Evolutionary conservation across 108 stramenopile genomes (phyloP).

Genomic region (Discostella stelligeroides): DNA sequence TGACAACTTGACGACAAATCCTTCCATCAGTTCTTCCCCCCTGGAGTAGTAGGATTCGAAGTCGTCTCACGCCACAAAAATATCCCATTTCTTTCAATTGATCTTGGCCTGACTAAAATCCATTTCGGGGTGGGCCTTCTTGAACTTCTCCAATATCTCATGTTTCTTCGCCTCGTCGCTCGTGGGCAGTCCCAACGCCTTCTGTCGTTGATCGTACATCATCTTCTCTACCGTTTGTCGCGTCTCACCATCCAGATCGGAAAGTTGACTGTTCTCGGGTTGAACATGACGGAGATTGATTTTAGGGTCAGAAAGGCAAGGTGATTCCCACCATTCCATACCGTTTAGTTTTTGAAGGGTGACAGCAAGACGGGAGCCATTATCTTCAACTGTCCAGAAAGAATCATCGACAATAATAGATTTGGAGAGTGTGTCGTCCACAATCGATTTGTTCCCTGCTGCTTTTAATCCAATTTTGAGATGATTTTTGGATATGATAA

Average conservation of each 20-base stretch:
- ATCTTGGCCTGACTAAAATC: conserved; percentile 97
- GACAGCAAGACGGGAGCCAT: conserved; percentile 71
- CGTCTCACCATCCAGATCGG: conserved; percentile 97
- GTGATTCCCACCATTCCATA: conserved; percentile 99
- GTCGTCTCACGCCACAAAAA: too few species aligned
- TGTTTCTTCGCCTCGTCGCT: conserved; percentile 93
- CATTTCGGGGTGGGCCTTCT: conserved; percentile 97
- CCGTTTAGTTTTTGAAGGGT: conserved; percentile 91
- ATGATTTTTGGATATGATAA: conserved; percentile 76
- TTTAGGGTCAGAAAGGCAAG: conserved; percentile 87
- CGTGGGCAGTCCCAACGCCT: conserved; percentile 96
- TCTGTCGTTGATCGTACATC: conserved; percentile 99
- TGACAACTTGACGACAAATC: too few species aligned
- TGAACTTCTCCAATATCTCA: conserved; percentile 95
- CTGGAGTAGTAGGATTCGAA: too few species aligned
- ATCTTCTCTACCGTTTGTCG: conserved; percentile 99
- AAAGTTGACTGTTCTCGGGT: conserved; percentile 95
- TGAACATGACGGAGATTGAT: conserved; percentile 97
- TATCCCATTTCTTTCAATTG: conserved; percentile 1
- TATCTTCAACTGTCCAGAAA: conserved; percentile 99
- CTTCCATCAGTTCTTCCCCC: too few species aligned
- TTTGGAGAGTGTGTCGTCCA: conserved; percentile 90
- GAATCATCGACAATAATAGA: conserved; percentile 95
- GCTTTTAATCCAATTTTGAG: conserved; percentile 84
- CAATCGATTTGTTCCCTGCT: conserved; percentile 48